A percentile compares a stretch with the other conserved stretches of the same genome.
phyloP scores from a whole-genome alignment of 306 rosid species.

The Fragaria ananassa region DNA sequence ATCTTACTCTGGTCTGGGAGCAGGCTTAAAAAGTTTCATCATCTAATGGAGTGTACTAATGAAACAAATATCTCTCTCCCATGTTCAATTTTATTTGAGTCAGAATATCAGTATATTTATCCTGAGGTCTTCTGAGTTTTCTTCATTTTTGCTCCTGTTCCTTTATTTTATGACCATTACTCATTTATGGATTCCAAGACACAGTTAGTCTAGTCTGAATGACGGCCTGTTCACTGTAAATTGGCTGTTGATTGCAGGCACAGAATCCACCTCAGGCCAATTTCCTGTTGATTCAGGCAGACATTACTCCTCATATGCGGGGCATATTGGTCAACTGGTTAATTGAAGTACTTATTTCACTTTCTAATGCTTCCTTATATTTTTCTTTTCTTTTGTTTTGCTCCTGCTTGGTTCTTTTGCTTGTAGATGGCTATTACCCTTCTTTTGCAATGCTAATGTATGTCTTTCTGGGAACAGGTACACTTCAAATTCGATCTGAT shows the following conservation, averaged over 20 bases:
- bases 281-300: constrained; percentile 66
- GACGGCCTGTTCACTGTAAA: constrained; percentile 8
- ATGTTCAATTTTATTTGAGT: not conserved
- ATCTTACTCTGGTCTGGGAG: not conserved
- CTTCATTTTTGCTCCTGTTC: not conserved
- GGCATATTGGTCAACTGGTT: constrained; percentile 85
- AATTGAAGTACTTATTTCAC: constrained; percentile 59
- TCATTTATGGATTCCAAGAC: not conserved
- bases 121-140: not conserved
- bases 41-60: not conserved
- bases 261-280: constrained; percentile 50
- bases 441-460: constrained; percentile 23
- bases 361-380: constrained; percentile 10
- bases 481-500: constrained; percentile 82
- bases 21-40: not conserved
- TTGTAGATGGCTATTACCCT: constrained; percentile 7
- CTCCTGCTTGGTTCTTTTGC: not conserved
- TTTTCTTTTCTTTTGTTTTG: not conserved
- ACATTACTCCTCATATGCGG: constrained; percentile 71
- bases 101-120: not conserved
- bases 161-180: not conserved
- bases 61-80: not conserved
- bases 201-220: not conserved
- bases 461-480: constrained; percentile 47
- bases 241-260: constrained; percentile 46